Evolutionary conservation across 768 basidiomycete genomes (phyloP), one percentile per base, ranked within the genome.

Genomic region (Termitomyces sp.): DNA sequence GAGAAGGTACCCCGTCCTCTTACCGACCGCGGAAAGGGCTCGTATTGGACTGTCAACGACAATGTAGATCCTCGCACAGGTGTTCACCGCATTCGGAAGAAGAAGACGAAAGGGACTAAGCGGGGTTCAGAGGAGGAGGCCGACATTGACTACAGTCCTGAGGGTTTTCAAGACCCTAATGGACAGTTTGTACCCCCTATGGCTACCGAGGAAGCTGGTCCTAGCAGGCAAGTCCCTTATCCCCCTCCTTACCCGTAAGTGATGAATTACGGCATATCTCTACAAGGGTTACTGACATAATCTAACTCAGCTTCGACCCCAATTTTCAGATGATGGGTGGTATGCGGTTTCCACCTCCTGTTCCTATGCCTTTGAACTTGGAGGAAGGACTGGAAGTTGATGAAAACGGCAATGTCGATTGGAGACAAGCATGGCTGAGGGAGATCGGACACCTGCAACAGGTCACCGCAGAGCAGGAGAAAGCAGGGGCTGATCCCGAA

Each of bases 31-130:
- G 91, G 91, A 51, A 93, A 93, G 65, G 91, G 91, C 21, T 92
- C 89, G 0, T 93, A 93, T 65, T 93, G 91, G 91, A 92, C 90
- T 0, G 91, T 93, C 58, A 91, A 93, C 63, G 90, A 93, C 63
- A 88, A 88, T 62, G 88, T 93, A 43, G 90, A 93, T 64, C 90
- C 90, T 47, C 87, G 90, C 40, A 92, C 91, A 3, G 91, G 91
- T 35, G 91, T 93, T 32, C 91, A 93, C 65, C 84, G 91, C 24
- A 80, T 92, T 52, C 86, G 91, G 65, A 93, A 93, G 73, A 93
- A 92, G 78, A 90, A 91, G 65, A 77, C 79, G 43, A 87, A 90
- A 68, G 75, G 77, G 17, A 68, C 74, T 35, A 77, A 78, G 55
- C 77, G 78, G 43, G 69, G 71, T 17, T 81, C 81, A 12, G 81